These are phyloP conservation scores for Draba incana DNA, from an alignment of 345 rosid species.

Conservation along the genomic window DNA sequence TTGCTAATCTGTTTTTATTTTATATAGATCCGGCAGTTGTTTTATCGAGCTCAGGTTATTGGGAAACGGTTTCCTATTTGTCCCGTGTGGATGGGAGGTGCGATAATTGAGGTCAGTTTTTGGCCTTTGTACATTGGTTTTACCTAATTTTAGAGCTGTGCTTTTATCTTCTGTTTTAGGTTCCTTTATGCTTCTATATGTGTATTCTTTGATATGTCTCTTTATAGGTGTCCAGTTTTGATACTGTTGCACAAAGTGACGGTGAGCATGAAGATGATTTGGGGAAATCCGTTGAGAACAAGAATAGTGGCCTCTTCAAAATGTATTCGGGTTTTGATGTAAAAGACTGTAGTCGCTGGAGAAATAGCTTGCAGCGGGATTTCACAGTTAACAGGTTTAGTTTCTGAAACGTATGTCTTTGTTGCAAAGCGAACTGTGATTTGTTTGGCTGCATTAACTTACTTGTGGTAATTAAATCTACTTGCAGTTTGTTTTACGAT, in stretches of 20 bases:
- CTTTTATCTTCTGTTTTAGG: conserved; percentile 9
- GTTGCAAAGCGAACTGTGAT: neutral
- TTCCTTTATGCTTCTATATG: conserved; percentile 10
- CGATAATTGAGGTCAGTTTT: conserved; percentile 66
- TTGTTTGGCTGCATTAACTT: conserved; percentile 5
- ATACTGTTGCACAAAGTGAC: conserved; percentile 53
- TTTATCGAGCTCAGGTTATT: conserved; percentile 57
- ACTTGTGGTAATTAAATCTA: conserved; percentile 18
- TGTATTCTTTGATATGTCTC: conserved; percentile 7
- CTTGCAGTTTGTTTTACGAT: conserved; percentile 49
- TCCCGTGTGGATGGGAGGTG: conserved; percentile 59
- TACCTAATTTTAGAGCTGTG: neutral
- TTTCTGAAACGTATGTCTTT: conserved; percentile 18
- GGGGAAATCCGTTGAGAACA: conserved; percentile 31
- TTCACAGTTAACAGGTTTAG: conserved; percentile 89
- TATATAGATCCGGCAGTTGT: conserved; percentile 56
- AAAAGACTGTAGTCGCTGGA: conserved; percentile 71
- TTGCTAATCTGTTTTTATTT: conserved; percentile 28
- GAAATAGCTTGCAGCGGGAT: conserved; percentile 76
- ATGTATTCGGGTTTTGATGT: conserved; percentile 46
- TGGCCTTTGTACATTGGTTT: neutral
- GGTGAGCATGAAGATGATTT: conserved; percentile 25
- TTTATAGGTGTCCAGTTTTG: conserved; percentile 86
- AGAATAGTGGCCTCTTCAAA: conserved; percentile 38
- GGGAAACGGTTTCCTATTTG: conserved; percentile 89